Base-by-base conservation (phyloP, 1,284 basidiomycete genomes). In the Naganishia liquefaciens region DNA sequence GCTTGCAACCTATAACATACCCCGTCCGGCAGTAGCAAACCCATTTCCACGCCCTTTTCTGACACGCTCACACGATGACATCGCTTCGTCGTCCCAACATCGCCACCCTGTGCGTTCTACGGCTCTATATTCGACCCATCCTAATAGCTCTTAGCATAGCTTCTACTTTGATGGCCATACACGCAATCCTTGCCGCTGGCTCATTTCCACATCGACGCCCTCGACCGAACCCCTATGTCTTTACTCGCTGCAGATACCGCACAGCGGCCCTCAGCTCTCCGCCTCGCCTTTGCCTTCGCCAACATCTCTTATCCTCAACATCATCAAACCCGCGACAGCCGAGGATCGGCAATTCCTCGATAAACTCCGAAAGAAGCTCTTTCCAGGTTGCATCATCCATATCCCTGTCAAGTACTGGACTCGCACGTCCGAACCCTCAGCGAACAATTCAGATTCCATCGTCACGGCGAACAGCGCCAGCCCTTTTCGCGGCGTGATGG, bases 141-240 rank as follows among this genome's bases (percentile, higher is more conserved):
- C 47, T 23, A 5, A 23, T 44, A 3, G 10, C 43, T 19, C 43
- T 19, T 19, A 9, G 43, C 42, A n/a, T 44, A 40, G 54, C 43
- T 60, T 60, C 57, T 60, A 60, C 46, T 60, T 39, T 23, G 57
- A 60, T 23, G 57, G 57, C 30, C 28, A 33, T 37, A 40, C 46
- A 15, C 46, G 37, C 21, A 50, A 49, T 19, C 57, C 57, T 5
- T 23, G 23, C n/a, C 46, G 46, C 43, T 60, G 57, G 57, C 57
- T 60, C 46, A 13, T 40, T 25, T 33, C 23, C 46, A n/a, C 27
- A 15, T 23, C 55, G 0, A 7, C 25, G 10, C 33, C 33, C 23
- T 39, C 37, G 2, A 11, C 46, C 21, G 33, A 49, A 5, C 28
- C 30, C 13, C 57, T 60, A 15, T 49, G 46, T 11, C 44, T 60